Evolutionary conservation across 805 yeast species (phyloP).

Genomic region (Jamesozyma spencerorum): DNA sequence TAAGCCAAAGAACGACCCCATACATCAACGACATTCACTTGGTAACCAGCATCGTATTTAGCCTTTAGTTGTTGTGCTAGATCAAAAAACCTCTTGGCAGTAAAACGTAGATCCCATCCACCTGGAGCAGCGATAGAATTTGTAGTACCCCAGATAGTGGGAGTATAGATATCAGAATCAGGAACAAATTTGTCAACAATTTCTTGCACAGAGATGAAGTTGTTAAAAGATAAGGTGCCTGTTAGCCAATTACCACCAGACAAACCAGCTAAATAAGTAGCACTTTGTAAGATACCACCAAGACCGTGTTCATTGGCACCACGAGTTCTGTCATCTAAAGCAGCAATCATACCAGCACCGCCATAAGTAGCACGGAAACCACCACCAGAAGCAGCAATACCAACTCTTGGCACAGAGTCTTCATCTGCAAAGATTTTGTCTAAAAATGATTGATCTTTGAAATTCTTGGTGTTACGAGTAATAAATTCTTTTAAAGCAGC

Average conservation of each 20-base stretch:
- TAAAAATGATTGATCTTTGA: constrained; percentile 11
- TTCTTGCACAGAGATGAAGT: constrained; percentile 62
- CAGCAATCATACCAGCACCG: constrained; percentile 80
- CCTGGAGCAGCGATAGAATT: constrained; percentile 53
- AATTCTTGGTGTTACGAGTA: constrained; percentile 30
- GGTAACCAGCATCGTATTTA: constrained; percentile 56
- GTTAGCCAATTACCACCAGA: constrained; percentile 84
- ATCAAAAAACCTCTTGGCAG: constrained; percentile 39
- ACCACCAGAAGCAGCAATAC: constrained; percentile 70
- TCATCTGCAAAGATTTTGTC: constrained; percentile 17
- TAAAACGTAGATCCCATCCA: constrained; percentile 48
- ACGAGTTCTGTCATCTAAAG: constrained; percentile 66
- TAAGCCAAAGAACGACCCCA: constrained; percentile 74
- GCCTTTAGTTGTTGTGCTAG: constrained; percentile 44
- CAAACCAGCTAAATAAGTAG: constrained; percentile 66
- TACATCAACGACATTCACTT: constrained; percentile 57
- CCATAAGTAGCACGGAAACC: constrained; percentile 83
- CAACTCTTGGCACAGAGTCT: constrained; percentile 35
- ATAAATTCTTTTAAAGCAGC: constrained; percentile 37
- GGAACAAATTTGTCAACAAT: constrained; percentile 32
- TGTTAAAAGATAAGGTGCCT: constrained; percentile 57
- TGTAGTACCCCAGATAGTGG: constrained; percentile 72
- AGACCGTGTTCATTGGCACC: constrained; percentile 47
- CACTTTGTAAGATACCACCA: constrained; percentile 64
- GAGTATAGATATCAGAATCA: constrained; percentile 34